Evolutionary conservation across 495 filamentous ascomycete genomes (phyloP).

Genomic region (Penicillium alfredii): DNA sequence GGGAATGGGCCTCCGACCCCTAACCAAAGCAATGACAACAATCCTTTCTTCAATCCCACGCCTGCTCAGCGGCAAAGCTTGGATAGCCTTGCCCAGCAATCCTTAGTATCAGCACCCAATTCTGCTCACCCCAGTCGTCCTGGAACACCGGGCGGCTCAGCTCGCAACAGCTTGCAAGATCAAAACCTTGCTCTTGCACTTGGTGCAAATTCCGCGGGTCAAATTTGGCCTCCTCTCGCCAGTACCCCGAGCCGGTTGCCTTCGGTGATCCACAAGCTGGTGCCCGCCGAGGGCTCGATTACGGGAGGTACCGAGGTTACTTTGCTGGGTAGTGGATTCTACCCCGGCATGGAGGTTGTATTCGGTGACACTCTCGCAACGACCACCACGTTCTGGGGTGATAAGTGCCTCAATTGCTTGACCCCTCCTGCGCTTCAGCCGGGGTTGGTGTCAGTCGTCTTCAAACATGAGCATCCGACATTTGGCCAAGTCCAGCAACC

Average conservation of each 20-base stretch:
- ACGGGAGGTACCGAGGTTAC: conserved; percentile 82
- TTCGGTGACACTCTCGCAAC: conserved; percentile 76
- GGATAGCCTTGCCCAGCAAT: conserved; percentile 51
- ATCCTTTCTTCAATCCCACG: conserved; percentile 45
- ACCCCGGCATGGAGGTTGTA: conserved; percentile 73
- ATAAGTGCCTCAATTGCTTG: conserved; percentile 75
- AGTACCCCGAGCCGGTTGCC: conserved; percentile 38
- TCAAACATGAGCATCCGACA: conserved; percentile 56
- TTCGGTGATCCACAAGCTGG: conserved; percentile 68
- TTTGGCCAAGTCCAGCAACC: conserved; percentile 40
- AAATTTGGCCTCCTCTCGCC: conserved; percentile 37
- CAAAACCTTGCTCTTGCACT: conserved; percentile 26
- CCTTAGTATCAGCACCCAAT: conserved; percentile 59
- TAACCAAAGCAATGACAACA: conserved; percentile 47
- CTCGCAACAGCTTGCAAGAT: conserved; percentile 44
- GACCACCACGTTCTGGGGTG: conserved; percentile 77
- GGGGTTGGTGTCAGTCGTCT: conserved; percentile 68
- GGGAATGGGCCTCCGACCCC: conserved; percentile 59
- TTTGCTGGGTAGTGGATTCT: conserved; percentile 72
- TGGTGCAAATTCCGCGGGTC: conserved; percentile 29
- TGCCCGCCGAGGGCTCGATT: conserved; percentile 74
- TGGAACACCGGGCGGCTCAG: conserved; percentile 33
- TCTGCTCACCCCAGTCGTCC: conserved; percentile 54
- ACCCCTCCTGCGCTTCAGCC: conserved; percentile 66
- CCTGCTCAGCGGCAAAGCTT: conserved; percentile 46